These are phyloP conservation scores for Colletotrichum falcatum DNA, from an alignment of 2,329 filamentous ascomycete genomes.

Conservation along the genomic window DNA sequence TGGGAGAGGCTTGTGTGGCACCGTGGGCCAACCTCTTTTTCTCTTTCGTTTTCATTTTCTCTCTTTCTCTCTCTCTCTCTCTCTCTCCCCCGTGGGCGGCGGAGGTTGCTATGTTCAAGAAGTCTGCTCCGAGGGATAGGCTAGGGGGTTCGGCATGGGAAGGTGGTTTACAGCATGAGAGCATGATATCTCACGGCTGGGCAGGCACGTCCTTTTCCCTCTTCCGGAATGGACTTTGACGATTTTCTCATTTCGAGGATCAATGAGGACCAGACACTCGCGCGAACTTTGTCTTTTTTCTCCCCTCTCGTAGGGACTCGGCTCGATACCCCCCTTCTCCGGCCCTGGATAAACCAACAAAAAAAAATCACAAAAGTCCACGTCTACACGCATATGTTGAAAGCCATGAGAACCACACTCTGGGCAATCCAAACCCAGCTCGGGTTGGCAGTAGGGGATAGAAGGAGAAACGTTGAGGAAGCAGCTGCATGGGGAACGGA, in stretches of 20 bases:
- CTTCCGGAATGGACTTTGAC: constrained; percentile 36
- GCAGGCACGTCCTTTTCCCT: constrained; percentile 25
- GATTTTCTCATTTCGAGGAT: constrained; percentile 30
- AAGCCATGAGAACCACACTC: neutral
- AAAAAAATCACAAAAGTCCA: constrained; percentile 7
- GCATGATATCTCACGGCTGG: constrained; percentile 40
- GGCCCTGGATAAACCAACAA: constrained; percentile 34
- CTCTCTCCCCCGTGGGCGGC: neutral
- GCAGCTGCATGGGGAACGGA: neutral
- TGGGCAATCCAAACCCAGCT: neutral
- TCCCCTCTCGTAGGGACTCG: constrained; percentile 33
- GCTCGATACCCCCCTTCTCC: constrained; percentile 32
- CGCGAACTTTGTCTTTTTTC: constrained; percentile 3
- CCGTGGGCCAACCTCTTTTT: constrained; percentile 11
- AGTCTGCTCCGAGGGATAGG: constrained; percentile 8
- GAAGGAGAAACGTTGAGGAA: neutral
- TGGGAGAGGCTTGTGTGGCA: constrained; percentile 31
- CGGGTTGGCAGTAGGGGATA: neutral
- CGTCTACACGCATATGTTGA: constrained; percentile 12
- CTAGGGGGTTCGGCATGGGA: constrained; percentile 14
- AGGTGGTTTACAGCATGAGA: constrained; percentile 31
- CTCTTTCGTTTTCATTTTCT: constrained; percentile 40
- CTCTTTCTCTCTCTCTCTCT: constrained; percentile 16
- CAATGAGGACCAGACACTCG: constrained; percentile 19
- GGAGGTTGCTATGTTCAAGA: constrained; percentile 7